Percentiles rank a stretch among this genome's conserved stretches.
Conservation (phyloP, 225 moss, liverwort and hornwort species). For the Polytrichum commune region DNA sequence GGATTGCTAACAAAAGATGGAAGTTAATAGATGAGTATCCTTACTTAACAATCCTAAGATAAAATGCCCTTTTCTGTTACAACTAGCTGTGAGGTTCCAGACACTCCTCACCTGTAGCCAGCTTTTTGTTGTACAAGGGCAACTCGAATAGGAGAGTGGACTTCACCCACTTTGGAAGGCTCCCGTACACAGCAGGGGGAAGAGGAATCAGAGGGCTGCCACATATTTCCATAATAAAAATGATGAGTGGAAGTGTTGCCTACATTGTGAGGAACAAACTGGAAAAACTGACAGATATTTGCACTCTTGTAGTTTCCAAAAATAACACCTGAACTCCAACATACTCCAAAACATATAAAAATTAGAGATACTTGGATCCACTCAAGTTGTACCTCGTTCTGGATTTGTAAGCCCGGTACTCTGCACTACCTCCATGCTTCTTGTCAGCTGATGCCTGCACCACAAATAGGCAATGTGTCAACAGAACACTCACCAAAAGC, state of each 20-base stretch:
- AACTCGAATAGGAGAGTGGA: conserved; percentile 65
- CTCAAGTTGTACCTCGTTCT: conserved; percentile 55
- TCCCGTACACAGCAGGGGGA: conserved; percentile 68
- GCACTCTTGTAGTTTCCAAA: too few relatives aligned
- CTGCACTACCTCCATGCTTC: conserved; percentile 68
- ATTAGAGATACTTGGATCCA: background rate
- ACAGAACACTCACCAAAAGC: background rate
- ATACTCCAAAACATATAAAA: background rate
- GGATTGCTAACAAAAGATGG: background rate
- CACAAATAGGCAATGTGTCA: conserved; percentile 2
- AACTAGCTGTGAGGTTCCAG: conserved; percentile 39
- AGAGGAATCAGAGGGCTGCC: conserved; percentile 82
- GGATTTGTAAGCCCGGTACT: conserved; percentile 67
- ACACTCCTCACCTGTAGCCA: conserved; percentile 77
- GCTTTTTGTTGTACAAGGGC: conserved; percentile 74
- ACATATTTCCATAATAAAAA: conserved; percentile 10
- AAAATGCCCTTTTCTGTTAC: background rate
- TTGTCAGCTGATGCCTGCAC: conserved; percentile 70
- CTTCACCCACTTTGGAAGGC: conserved; percentile 73
- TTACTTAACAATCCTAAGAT: background rate
- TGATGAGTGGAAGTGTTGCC: conserved; percentile 4
- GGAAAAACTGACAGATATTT: background rate
- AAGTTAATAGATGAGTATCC: too few relatives aligned
- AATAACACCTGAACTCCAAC: background rate
- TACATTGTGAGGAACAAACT: background rate